These are phyloP conservation scores for Hibiscus trionum DNA, from an alignment of 345 rosid species.

Conservation along the genomic window DNA sequence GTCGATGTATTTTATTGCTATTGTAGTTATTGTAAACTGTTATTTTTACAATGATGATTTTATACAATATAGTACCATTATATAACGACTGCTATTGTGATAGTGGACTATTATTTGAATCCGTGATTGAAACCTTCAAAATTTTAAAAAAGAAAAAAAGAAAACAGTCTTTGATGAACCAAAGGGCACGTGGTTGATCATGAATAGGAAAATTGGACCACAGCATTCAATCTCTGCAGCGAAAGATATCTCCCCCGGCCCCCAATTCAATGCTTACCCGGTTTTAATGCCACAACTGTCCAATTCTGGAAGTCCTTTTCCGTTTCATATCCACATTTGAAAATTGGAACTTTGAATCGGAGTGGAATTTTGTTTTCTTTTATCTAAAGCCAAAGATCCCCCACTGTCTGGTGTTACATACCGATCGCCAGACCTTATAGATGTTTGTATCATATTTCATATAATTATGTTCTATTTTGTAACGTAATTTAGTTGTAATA, in stretches of 20 bases:
- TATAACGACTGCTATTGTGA: too few species aligned
- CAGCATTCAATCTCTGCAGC: neutral
- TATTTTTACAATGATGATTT: too few species aligned
- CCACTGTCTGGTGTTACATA: neutral
- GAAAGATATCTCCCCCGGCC: neutral
- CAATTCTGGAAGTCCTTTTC: neutral
- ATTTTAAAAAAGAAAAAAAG: too few species aligned
- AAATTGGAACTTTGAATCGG: neutral
- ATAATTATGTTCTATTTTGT: neutral
- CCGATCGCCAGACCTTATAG: neutral
- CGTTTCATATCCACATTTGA: neutral
- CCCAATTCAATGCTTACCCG: neutral
- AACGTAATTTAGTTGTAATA: too few species aligned
- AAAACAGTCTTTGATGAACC: neutral
- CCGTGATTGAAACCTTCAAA: neutral
- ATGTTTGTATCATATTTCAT: neutral
- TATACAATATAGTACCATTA: too few species aligned
- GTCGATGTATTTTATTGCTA: too few species aligned
- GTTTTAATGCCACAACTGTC: neutral
- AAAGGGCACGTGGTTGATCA: conserved; percentile 2
- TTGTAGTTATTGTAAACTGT: too few species aligned
- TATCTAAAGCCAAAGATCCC: neutral
- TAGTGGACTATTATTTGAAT: too few species aligned
- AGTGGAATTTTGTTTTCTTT: neutral
- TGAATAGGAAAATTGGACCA: neutral